Evolutionary conservation across 2,329 filamentous ascomycete species (phyloP), one percentile per base, ranked within the genome.

Genomic region (Alternaria triticimaculans): DNA sequence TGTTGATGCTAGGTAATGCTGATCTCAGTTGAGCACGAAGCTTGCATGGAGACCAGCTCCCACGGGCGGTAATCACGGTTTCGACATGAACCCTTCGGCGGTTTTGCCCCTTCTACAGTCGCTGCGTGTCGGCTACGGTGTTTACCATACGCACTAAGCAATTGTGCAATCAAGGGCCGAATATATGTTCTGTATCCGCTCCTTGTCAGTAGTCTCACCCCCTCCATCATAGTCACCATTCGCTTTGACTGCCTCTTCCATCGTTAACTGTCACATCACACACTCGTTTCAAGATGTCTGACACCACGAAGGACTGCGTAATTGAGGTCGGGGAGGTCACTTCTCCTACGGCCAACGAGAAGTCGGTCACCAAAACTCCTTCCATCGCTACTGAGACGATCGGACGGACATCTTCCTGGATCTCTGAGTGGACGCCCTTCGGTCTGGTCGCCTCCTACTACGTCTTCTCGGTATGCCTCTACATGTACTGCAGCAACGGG

Each of bases 341-440:
- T 46, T 59, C 60, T 25, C 63, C 60, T 43, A 53, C 62, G 11
- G 45, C 58, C 18, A 45, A 58, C 25, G 60, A 62, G 46, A 63
- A 70, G 48, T 15, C 60, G 30, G 10, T 55, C 8, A 4, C 49
- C 6, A 67, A 61, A 28, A 63, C 43, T 18, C 60, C 28, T 23
- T 59, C 51, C 49, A 43, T 58, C 26, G 43, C 62, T 41, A 53
- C 51, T 12, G 57, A 55, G 26, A n/a, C 60, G 10, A 4, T 63
- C 12, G 66, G 68, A n/a, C 68, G 28, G 6, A 37, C 66, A 9
- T 78, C 76, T 6, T 59, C 68, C 5, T 78, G 77, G 62, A 71
- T 81, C 58, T 73, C 74, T 51, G 80, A 82, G 25, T 82, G 81
- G 80, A 82, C 80, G 2, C 81, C 81, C 5, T 82, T 82, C 55